These are phyloP conservation scores for Syzygium aromaticum DNA, from an alignment of 345 rosid genomes.

Conservation along the genomic window DNA sequence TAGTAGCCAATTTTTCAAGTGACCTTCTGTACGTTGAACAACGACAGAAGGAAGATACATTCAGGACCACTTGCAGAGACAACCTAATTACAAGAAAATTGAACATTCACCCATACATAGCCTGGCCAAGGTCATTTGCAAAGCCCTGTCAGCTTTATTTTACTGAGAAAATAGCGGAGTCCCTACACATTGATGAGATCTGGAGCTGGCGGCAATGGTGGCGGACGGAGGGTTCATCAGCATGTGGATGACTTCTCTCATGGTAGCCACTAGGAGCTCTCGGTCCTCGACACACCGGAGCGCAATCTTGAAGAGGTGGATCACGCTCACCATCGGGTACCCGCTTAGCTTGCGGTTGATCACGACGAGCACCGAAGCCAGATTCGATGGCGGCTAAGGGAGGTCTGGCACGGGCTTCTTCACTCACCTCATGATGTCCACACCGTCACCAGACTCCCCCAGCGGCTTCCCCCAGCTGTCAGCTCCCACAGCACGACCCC, in stretches of 20 bases:
- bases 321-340: constrained; percentile 40
- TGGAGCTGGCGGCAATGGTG: background rate
- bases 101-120: background rate
- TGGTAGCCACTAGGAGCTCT: constrained; percentile 62
- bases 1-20: background rate
- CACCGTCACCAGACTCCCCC: constrained; percentile 88
- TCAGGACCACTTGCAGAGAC: background rate
- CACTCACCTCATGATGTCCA: constrained; percentile 92
- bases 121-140: background rate
- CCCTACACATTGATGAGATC: background rate
- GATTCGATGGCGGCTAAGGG: constrained; percentile 26
- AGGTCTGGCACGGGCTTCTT: constrained; percentile 27
- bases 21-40: background rate
- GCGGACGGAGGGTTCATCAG: constrained; percentile 42
- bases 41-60: background rate
- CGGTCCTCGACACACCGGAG: constrained; percentile 75
- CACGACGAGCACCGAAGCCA: constrained; percentile 36
- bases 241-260: constrained; percentile 86
- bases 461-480: constrained; percentile 76
- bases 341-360: constrained; percentile 62
- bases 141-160: background rate
- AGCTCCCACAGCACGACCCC: constrained; percentile 84
- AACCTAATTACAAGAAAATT: background rate
- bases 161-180: background rate
- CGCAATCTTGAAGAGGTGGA: constrained; percentile 65